Conservation (phyloP, 306 rosid genomes). For the Cucumis cinereus region DNA sequence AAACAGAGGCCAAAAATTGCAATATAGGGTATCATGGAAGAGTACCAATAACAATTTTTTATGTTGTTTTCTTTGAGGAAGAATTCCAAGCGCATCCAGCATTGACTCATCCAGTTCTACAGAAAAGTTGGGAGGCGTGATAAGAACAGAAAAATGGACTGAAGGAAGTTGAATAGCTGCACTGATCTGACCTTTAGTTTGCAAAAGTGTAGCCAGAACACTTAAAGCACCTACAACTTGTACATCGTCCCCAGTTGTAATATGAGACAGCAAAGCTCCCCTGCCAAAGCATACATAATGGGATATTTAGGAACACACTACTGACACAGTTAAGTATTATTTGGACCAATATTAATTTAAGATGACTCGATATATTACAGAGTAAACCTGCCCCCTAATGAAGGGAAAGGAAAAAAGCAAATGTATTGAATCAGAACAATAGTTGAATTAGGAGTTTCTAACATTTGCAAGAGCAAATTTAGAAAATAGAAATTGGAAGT, state of each 20-base stretch:
- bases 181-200: constrained; percentile 64
- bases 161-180: constrained; percentile 10
- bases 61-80: constrained; percentile 87
- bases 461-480: neutral
- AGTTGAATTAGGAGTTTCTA: neutral
- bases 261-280: constrained; percentile 63
- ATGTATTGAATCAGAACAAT: neutral
- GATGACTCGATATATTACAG: neutral
- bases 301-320: neutral
- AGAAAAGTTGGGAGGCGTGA: constrained; percentile 7
- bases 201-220: constrained; percentile 70
- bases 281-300: constrained; percentile 20
- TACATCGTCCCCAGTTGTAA: constrained; percentile 54
- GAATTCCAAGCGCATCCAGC: constrained; percentile 90
- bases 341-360: neutral
- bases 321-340: neutral
- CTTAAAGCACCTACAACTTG: constrained; percentile 69
- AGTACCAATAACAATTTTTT: constrained; percentile 80
- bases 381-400: neutral
- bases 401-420: neutral
- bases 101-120: constrained; percentile 81
- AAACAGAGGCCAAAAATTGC: neutral
- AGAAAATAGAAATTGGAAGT: neutral
- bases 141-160: constrained; percentile 20
- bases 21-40: neutral